Conservation (phyloP, 2,329 filamentous ascomycete genomes). For the Dactylellina leptospora region DNA sequence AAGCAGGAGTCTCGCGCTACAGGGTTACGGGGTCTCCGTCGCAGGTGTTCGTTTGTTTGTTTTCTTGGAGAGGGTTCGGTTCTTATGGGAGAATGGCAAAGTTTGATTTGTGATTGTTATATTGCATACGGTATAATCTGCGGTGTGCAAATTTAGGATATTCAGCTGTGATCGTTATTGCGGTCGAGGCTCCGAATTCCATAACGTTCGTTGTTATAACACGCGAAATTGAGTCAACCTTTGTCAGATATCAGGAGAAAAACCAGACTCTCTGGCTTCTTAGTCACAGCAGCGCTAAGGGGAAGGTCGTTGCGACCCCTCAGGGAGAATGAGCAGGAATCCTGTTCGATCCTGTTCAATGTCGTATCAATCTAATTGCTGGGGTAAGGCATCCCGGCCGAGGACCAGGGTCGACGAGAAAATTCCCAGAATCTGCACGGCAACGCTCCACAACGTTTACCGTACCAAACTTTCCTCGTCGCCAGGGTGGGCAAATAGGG, state of each 20-base stretch:
- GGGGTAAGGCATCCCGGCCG: conserved; percentile 29
- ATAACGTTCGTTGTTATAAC: neutral
- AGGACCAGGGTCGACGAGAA: conserved; percentile 21
- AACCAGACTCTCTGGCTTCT: neutral
- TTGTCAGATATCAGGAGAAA: neutral
- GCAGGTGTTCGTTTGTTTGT: neutral
- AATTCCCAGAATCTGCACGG: conserved; percentile 52
- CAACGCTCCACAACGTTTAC: conserved; percentile 53
- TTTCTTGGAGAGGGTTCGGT: neutral
- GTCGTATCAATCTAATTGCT: conserved; percentile 21
- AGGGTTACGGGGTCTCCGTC: conserved; percentile 1
- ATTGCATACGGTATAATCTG: conserved; percentile 3
- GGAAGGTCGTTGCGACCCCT: conserved; percentile 39
- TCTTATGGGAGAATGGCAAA: neutral
- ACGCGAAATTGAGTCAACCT: neutral
- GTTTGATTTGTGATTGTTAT: conserved; percentile 14
- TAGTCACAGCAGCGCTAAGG: conserved; percentile 8
- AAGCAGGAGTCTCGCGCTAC: conserved; percentile 1
- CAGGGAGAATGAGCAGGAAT: too few species aligned
- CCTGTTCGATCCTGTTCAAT: too few species aligned
- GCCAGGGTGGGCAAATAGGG: conserved; percentile 46
- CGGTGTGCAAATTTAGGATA: neutral
- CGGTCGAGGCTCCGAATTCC: neutral
- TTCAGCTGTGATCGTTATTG: neutral
- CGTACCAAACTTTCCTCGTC: conserved; percentile 52